Evolutionary conservation across 2,329 filamentous ascomycete species (phyloP), one percentile per base, ranked within the genome.

Genomic region (Aspergillus pseudonomiae): DNA sequence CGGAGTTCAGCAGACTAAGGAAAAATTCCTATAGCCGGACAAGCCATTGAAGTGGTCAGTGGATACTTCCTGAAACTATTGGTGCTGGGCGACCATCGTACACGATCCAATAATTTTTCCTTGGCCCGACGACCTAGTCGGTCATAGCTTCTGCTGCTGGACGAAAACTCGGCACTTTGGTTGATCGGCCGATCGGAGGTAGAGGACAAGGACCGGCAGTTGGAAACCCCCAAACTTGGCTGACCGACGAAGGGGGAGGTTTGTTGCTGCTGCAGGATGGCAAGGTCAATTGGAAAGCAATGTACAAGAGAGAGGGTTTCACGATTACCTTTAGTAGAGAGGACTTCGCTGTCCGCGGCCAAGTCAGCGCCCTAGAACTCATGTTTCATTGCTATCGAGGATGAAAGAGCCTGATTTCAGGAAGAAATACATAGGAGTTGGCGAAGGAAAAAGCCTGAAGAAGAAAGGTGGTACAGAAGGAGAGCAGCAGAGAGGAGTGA

Each of bases 1-100:
- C 93, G 21, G 94, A 93, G 72, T 92, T 92, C 36, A 99, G 83
- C 4, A 98, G 87, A 19, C 93, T 94, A 36, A 96, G 85, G 71
- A 96, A 89, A 72, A 97, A 91, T 74, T 97, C 92, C 90, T 93
- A 68, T 14, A 41, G 9, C 6, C 16, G 14, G 24, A 41, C 45
- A 48, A 64, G 4, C 21, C 39, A 59, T 65, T 24, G 32, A 46
- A 56, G 1, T 21, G 9, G 46, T 68, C 56, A 67, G 61, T 24
- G 59, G 45, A 41, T 24, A 32, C 46, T 26, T 19, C 19, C 5
- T 24, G 21, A 28, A 30, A 28, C 32, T n/a, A 10, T 12, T 30
- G 11, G 21, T 46, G 9, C 30, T 50, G 12, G 39, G 54, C n/a
- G 46, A 36, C 30, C 56, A 56, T 45, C 67, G 61, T 70, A 79